These are phyloP conservation scores for Cyclostephanos invisitatus DNA, from an alignment of 108 stramenopile genomes.

Conservation along the genomic window DNA sequence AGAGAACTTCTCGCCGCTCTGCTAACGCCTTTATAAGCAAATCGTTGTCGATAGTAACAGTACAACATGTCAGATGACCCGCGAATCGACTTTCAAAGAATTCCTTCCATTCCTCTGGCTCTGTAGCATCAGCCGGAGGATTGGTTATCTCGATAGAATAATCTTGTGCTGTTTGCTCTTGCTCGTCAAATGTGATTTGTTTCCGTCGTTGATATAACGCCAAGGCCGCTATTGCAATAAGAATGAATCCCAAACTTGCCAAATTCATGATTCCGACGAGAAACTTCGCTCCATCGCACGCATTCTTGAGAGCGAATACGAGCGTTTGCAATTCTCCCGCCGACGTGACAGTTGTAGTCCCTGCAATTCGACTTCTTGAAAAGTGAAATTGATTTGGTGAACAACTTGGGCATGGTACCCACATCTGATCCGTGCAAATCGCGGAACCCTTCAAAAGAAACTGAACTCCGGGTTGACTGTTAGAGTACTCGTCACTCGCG, in stretches of 20 bases:
- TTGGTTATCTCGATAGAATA: conserved; percentile 83
- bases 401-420: conserved; percentile 61
- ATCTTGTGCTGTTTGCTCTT: conserved; percentile 91
- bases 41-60: conserved; percentile 85
- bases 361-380: conserved; percentile 32
- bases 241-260: conserved; percentile 59
- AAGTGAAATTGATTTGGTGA: conserved; percentile 34
- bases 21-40: conserved; percentile 68
- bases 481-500: conserved; percentile 54
- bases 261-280: conserved; percentile 65
- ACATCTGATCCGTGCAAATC: conserved; percentile 61
- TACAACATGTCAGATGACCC: conserved; percentile 72
- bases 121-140: conserved; percentile 78
- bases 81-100: conserved; percentile 72
- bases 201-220: conserved; percentile 58
- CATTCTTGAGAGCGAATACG: conserved; percentile 61
- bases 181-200: conserved; percentile 74
- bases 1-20: conserved; percentile 72
- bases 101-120: conserved; percentile 83
- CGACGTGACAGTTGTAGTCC: conserved; percentile 36
- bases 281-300: conserved; percentile 56
- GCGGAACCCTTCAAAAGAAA: conserved; percentile 57
- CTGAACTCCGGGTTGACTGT: conserved; percentile 36
- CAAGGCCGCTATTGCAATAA: conserved; percentile 47
- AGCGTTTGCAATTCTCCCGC: conserved; percentile 46